Evolutionary conservation across 352 stramenopile genomes (phyloP).

Genomic region (Pythium periplocum): DNA sequence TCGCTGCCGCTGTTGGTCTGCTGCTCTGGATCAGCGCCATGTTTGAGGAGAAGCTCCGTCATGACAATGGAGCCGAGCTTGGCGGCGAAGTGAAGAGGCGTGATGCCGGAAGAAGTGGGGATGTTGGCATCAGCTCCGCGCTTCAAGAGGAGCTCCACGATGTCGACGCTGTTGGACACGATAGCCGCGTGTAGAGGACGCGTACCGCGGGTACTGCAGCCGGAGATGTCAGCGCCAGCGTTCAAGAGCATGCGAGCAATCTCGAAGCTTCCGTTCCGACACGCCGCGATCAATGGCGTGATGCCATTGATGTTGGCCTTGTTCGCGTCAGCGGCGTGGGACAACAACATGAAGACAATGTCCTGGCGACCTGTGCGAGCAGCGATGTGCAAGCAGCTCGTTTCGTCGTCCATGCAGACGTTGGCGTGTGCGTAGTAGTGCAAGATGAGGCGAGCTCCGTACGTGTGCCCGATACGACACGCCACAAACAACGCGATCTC

Average conservation of each 20-base stretch:
- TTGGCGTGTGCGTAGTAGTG: constrained; percentile 72
- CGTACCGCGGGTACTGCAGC: constrained; percentile 45
- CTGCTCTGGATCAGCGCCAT: constrained; percentile 57
- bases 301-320: constrained; percentile 50
- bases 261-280: constrained; percentile 52
- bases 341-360: constrained; percentile 55
- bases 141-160: constrained; percentile 64
- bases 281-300: constrained; percentile 68
- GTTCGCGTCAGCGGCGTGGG: constrained; percentile 65
- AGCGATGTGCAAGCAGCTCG: constrained; percentile 68
- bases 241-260: constrained; percentile 50
- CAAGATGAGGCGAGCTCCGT: constrained; percentile 67
- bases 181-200: constrained; percentile 63
- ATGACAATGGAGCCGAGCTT: constrained; percentile 57
- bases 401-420: constrained; percentile 50
- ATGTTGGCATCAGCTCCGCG: constrained; percentile 63
- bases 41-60: constrained; percentile 56
- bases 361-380: constrained; percentile 60
- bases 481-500: constrained; percentile 71
- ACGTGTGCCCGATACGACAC: constrained; percentile 66
- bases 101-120: constrained; percentile 60
- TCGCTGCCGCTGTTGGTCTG: constrained; percentile 77
- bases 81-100: constrained; percentile 72
- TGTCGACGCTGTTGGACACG: constrained; percentile 55
- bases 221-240: constrained; percentile 34